These are phyloP conservation scores for Aphanocladium album DNA, from an alignment of 2,329 filamentous ascomycete genomes.

Conservation along the genomic window DNA sequence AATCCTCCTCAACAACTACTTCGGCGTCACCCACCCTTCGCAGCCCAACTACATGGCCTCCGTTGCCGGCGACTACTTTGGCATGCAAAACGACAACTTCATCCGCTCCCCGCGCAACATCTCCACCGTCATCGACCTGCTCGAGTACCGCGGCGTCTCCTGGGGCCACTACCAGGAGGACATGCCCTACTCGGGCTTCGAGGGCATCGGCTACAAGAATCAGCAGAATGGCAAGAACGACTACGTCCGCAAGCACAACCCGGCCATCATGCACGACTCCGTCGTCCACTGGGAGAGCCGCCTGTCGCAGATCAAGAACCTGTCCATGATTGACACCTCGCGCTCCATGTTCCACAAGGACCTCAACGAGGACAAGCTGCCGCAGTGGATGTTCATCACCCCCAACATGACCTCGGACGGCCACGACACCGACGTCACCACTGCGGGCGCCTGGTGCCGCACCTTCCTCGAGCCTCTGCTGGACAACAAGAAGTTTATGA, in stretches of 20 bases:
- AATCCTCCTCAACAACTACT: constrained; percentile 34
- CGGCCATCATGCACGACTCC: constrained; percentile 60
- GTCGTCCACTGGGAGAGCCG: constrained; percentile 55
- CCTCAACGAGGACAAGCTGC: constrained; percentile 57
- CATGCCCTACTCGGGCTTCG: constrained; percentile 68
- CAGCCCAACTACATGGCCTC: constrained; percentile 72
- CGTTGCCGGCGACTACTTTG: constrained; percentile 67
- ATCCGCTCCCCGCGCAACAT: constrained; percentile 54
- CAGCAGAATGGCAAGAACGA: constrained; percentile 61
- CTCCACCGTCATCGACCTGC: constrained; percentile 62
- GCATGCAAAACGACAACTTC: constrained; percentile 65
- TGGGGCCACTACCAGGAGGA: constrained; percentile 76
- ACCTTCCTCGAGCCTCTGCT: constrained; percentile 67
- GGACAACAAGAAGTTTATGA: constrained; percentile 64
- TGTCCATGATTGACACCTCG: constrained; percentile 41
- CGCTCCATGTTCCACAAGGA: constrained; percentile 59
- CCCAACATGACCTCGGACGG: constrained; percentile 74
- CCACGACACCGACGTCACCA: constrained; percentile 67
- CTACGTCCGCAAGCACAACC: constrained; percentile 82
- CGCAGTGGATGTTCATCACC: constrained; percentile 68
- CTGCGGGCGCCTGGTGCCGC: constrained; percentile 63
- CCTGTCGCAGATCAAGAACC: constrained; percentile 67
- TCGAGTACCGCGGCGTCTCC: constrained; percentile 58
- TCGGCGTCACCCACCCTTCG: constrained; percentile 64
- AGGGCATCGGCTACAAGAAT: constrained; percentile 60